Evolutionary conservation across 768 basidiomycete species (phyloP), one percentile per base, ranked within the genome.

Genomic region (Tricholomella constricta): DNA sequence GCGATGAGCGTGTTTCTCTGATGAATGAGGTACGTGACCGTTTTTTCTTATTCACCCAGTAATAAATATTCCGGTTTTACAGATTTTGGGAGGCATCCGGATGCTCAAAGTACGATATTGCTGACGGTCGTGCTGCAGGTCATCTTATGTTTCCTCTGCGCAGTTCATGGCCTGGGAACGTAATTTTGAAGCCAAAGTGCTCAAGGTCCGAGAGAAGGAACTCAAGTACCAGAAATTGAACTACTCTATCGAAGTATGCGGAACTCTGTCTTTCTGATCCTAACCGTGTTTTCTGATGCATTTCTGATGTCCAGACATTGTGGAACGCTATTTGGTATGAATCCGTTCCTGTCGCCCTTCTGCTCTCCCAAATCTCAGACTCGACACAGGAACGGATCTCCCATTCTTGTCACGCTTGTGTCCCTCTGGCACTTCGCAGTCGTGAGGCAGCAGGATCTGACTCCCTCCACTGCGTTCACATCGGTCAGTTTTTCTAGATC

Each of bases 81-180:
- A 95, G 86, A 83, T 94, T 55, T 74, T 94, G 9, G 91, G 91
- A 43, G 92, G 82, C 11, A 94, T 95, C 52, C 81, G 92, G 26
- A 95, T 95, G 91, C 82, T 95, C 60, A 95, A 96, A 62, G 78
- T 78, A 34, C 23, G 44, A 44, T 17, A 20, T 8, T 41, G 22
- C 23, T 8, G 12, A 46, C 32, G 2, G 6, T 34, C n/a, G n/a
- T n/a, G n/a, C 14, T 65, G 45, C 37, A 19, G 43, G 22, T 25
- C 15, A n/a, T 4, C 19, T 51, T 48, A 52, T 3, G 56, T 2
- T 14, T 48, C 20, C 10, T 29, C 35, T 20, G 17, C 10, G 10
- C 61, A 88, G 85, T 97, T 95, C 70, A 95, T 96, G 92, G 94
- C 92, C 14, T 81, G 79, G 94, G 94, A 97, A 67, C 84, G 94